A percentile compares a stretch with the other conserved stretches of the same genome.
phyloP scores from a whole-genome alignment of 2,329 filamentous ascomycete genomes.

The Xylaria sp. region DNA sequence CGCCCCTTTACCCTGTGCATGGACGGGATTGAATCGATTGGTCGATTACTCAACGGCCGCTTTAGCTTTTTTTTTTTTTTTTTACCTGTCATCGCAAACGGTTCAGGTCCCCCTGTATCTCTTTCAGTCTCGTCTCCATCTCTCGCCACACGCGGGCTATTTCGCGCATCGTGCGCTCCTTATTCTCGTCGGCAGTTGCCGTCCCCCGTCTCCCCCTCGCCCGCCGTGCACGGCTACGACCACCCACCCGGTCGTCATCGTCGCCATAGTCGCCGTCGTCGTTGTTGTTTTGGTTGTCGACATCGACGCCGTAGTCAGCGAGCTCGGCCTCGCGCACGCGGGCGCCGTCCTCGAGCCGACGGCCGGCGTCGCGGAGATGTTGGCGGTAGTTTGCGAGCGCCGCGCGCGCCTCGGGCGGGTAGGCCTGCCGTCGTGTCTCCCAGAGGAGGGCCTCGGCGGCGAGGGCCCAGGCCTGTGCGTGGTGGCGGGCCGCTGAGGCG shows the following conservation, averaged over 20 bases:
- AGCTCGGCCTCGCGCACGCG: constrained; percentile 57
- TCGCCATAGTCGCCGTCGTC: not conserved
- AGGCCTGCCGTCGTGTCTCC: constrained; percentile 55
- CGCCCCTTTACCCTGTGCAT: not conserved
- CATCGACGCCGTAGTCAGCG: constrained; percentile 61
- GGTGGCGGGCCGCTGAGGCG: constrained; percentile 58
- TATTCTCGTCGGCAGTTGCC: constrained; percentile 44
- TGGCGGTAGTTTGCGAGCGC: constrained; percentile 60
- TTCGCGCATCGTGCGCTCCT: constrained; percentile 64
- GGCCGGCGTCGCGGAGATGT: constrained; percentile 62
- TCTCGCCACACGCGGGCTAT: constrained; percentile 64
- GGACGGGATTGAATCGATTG: not conserved
- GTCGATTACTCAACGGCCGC: too few species aligned
- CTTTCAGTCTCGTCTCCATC: constrained; percentile 61
- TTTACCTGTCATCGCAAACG: constrained; percentile 46
- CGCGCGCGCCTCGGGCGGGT: constrained; percentile 55
- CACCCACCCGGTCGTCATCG: constrained; percentile 16
- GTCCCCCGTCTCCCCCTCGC: constrained; percentile 25
- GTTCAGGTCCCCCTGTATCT: constrained; percentile 61
- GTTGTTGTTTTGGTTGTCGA: constrained; percentile 31
- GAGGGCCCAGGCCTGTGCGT: constrained; percentile 56
- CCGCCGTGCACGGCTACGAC: constrained; percentile 32
- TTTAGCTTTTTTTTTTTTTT: too few species aligned
- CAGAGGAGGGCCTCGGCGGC: constrained; percentile 52
- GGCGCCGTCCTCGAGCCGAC: constrained; percentile 58